Conservation (phyloP, 1,284 basidiomycete species). For the Ceratorhiza oryzae-sativae region DNA sequence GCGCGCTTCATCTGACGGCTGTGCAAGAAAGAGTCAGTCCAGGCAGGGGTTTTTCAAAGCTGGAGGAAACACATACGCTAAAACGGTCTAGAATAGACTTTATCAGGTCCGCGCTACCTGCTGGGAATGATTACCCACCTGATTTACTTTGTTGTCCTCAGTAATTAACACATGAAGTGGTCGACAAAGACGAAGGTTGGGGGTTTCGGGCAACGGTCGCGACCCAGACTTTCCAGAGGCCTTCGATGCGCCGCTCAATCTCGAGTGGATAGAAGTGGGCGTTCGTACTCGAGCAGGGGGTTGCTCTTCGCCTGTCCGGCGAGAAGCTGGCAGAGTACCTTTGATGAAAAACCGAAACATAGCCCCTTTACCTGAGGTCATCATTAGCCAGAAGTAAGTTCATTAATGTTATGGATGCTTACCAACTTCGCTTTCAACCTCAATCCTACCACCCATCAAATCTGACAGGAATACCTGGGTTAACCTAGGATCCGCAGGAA, state of each 20-base stretch:
- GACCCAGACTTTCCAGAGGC: constrained; percentile 13
- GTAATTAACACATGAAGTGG: constrained; percentile 45
- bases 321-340: constrained; percentile 23
- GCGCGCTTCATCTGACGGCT: constrained; percentile 47
- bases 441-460: constrained; percentile 48
- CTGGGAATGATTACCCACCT: constrained; percentile 43
- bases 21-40: not conserved
- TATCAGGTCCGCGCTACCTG: not conserved
- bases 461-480: constrained; percentile 20
- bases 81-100: constrained; percentile 27
- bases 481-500: too few relatives aligned
- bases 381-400: not conserved
- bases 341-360: constrained; percentile 48
- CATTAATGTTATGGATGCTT: not conserved
- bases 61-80: constrained; percentile 17
- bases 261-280: constrained; percentile 12
- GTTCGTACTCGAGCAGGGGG: not conserved
- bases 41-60: not conserved
- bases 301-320: not conserved
- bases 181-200: constrained; percentile 14
- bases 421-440: constrained; percentile 44
- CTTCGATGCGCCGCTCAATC: constrained; percentile 29
- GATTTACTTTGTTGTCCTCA: constrained; percentile 46
- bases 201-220: constrained; percentile 19
- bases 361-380: constrained; percentile 44